Conservation (phyloP, 2,329 filamentous ascomycete species). For the Nigrospora oryzae region DNA sequence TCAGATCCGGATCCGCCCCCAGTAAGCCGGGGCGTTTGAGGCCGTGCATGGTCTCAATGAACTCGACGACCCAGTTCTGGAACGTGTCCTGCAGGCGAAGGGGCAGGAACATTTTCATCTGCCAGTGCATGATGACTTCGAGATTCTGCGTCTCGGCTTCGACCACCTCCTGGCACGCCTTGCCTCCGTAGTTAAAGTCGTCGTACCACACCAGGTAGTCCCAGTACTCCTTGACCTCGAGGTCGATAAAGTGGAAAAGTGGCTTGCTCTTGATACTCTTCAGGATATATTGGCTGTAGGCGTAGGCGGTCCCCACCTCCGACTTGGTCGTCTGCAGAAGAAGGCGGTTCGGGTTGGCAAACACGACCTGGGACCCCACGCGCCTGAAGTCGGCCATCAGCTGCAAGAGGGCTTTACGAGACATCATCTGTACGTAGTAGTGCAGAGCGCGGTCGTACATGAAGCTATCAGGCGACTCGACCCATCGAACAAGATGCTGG, state of each 20-base stretch:
- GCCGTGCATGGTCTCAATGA: constrained; percentile 87
- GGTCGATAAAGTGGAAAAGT: constrained; percentile 91
- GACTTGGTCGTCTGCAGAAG: constrained; percentile 93
- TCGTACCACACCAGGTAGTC: constrained; percentile 99
- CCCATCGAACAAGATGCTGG: constrained; percentile 94
- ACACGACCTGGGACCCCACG: constrained; percentile 92
- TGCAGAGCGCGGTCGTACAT: constrained; percentile 91
- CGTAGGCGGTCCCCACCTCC: constrained; percentile 92
- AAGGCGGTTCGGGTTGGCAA: constrained; percentile 81
- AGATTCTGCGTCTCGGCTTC: constrained; percentile 66
- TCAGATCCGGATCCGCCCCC: constrained; percentile 38
- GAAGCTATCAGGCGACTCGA: constrained; percentile 86
- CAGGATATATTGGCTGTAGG: constrained; percentile 94
- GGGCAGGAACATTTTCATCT: constrained; percentile 85
- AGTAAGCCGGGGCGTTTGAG: constrained; percentile 57
- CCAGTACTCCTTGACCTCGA: constrained; percentile 99
- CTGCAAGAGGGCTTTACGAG: constrained; percentile 91
- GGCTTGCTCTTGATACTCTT: constrained; percentile 96
- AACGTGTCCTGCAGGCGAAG: constrained; percentile 73
- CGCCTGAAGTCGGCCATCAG: constrained; percentile 94
- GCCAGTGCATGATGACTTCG: constrained; percentile 97
- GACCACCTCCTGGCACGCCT: constrained; percentile 75
- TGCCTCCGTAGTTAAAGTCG: constrained; percentile 96
- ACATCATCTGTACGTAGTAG: constrained; percentile 99
- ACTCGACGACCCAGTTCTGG: constrained; percentile 88